Conservation (phyloP, 2,329 filamentous ascomycete species). For the Sarocladium strictum region DNA sequence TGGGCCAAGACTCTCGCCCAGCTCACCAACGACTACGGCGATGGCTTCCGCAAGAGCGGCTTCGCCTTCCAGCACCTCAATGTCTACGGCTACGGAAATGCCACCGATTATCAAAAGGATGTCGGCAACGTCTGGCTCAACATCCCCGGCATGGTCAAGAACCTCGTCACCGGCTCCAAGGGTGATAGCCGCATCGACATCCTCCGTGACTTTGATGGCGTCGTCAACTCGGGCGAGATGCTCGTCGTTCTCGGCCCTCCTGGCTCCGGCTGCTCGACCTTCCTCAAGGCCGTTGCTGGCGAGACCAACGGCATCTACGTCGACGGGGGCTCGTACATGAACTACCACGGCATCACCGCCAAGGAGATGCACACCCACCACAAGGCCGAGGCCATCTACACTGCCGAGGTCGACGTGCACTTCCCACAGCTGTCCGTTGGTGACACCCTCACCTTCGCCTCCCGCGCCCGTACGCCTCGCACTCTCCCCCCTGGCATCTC, state of each 20-base stretch:
- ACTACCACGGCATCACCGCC: slow-evolving; percentile 55
- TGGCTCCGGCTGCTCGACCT: slow-evolving; percentile 52
- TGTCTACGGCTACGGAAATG: slow-evolving; percentile 39
- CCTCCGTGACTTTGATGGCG: slow-evolving; percentile 41
- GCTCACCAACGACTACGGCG: slow-evolving; percentile 14
- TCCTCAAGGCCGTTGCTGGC: slow-evolving; percentile 40
- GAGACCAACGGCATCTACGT: slow-evolving; percentile 58
- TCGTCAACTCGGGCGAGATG: slow-evolving; percentile 48
- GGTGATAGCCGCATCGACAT: slow-evolving; percentile 27
- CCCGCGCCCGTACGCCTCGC: slow-evolving; percentile 54
- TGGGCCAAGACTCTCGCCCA: slow-evolving; percentile 20
- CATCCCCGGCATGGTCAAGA: slow-evolving; percentile 14
- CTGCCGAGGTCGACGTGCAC: slow-evolving; percentile 69
- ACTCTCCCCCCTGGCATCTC: slow-evolving; percentile 46
- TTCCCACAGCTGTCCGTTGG: slow-evolving; percentile 66
- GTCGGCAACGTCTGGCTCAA: slow-evolving; percentile 24
- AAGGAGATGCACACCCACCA: slow-evolving; percentile 50
- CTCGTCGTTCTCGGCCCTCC: slow-evolving; percentile 50
- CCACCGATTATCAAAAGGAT: slow-evolving; percentile 39
- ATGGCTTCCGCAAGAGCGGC: slow-evolving; percentile 16
- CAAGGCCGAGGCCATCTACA: slow-evolving; percentile 64
- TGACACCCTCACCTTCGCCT: slow-evolving; percentile 66
- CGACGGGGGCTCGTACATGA: slow-evolving; percentile 51
- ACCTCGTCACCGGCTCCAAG: slow-evolving; percentile 2
- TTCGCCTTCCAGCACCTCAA: slow-evolving; percentile 37